Conservation (phyloP, 2,329 filamentous ascomycete genomes). For the Calonectria crousiana region DNA sequence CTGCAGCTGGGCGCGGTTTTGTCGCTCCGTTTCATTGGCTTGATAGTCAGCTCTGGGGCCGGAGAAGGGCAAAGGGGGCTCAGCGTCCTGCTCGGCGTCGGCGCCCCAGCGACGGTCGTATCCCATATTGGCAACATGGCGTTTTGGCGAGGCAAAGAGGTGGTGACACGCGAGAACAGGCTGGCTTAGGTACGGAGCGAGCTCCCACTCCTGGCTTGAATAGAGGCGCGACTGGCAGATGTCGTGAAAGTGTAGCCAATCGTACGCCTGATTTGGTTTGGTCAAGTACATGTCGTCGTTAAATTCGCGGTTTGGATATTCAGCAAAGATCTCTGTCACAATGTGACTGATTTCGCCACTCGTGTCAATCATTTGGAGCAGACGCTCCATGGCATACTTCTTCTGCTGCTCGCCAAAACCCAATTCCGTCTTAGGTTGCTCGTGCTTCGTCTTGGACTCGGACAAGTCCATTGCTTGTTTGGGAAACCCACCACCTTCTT, state of each 20-base stretch:
- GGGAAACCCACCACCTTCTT: constrained; percentile 82
- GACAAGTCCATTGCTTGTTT: constrained; percentile 62
- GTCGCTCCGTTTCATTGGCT: constrained; percentile 84
- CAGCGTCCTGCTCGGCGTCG: constrained; percentile 58
- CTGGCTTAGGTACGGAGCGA: constrained; percentile 87
- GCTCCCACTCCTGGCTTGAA: constrained; percentile 91
- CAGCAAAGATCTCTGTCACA: constrained; percentile 84
- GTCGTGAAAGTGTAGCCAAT: constrained; percentile 97
- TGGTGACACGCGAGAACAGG: constrained; percentile 91
- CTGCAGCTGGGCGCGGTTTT: constrained; percentile 80
- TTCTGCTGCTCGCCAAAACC: constrained; percentile 81
- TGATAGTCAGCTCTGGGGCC: constrained; percentile 85
- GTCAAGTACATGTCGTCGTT: constrained; percentile 93
- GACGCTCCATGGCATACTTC: constrained; percentile 77
- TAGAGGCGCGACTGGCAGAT: constrained; percentile 82
- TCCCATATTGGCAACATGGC: constrained; percentile 55
- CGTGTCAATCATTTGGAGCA: constrained; percentile 82
- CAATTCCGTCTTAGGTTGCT: constrained; percentile 70
- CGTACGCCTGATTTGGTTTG: constrained; percentile 89
- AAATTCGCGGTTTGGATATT: constrained; percentile 88
- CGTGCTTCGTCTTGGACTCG: constrained; percentile 58
- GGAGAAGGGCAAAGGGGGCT: constrained; percentile 78
- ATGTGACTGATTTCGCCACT: constrained; percentile 84
- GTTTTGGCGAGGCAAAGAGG: constrained; percentile 83
- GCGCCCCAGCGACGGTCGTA: constrained; percentile 60